Conservation (phyloP, 2,329 filamentous ascomycete genomes). For the Monilinia laxa region DNA sequence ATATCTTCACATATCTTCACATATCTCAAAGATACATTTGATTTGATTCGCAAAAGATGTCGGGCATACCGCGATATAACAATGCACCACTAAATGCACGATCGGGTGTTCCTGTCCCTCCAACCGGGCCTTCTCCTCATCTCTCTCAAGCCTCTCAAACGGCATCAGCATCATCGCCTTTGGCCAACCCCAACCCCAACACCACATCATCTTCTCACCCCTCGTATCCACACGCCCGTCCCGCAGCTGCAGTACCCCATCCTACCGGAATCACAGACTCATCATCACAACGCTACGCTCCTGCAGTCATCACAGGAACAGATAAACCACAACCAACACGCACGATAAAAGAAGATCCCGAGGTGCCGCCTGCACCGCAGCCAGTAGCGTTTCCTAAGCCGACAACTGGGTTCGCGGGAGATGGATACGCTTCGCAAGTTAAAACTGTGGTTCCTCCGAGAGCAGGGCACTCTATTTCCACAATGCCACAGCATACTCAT, state of each 20-base stretch:
- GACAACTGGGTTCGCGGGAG: conserved; percentile 35
- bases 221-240: conserved; percentile 46
- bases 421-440: conserved; percentile 28
- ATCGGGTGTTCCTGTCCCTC: conserved; percentile 40
- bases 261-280: conserved; percentile 8
- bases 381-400: conserved; percentile 55
- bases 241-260: conserved; percentile 46
- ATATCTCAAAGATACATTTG: neutral
- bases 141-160: conserved; percentile 42
- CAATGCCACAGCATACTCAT: neutral
- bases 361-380: conserved; percentile 54
- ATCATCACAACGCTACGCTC: conserved; percentile 35
- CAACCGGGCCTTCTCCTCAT: conserved; percentile 41
- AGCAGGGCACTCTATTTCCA: conserved; percentile 43
- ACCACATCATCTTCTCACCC: conserved; percentile 40
- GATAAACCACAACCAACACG: conserved; percentile 42
- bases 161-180: conserved; percentile 29
- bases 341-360: conserved; percentile 42
- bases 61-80: conserved; percentile 60
- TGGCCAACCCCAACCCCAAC: conserved; percentile 30
- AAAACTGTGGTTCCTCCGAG: conserved; percentile 45
- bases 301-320: conserved; percentile 32
- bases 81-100: conserved; percentile 57
- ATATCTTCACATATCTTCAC: neutral
- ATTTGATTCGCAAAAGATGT: conserved; percentile 46